Conservation (phyloP, 345 rosid genomes). For the Populus ilicifolia region DNA sequence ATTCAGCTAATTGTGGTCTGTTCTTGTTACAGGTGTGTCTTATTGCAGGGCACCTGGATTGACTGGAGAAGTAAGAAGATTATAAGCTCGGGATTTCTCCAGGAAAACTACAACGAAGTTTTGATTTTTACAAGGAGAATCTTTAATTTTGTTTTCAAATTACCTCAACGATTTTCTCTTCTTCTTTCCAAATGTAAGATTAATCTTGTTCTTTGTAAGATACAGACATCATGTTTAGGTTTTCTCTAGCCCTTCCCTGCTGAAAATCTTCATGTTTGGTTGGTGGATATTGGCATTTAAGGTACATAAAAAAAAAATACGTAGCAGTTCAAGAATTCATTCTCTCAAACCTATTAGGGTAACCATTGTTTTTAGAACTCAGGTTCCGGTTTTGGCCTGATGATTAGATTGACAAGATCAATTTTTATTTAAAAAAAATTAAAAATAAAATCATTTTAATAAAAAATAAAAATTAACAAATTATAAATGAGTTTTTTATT, state of each 20-base stretch:
- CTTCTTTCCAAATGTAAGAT: neutral
- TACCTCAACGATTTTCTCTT: too few relatives aligned
- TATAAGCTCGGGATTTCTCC: conserved; percentile 61
- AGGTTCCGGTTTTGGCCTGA: too few relatives aligned
- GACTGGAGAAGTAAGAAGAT: conserved; percentile 48
- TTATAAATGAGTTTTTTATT: too few relatives aligned
- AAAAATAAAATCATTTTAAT: too few relatives aligned
- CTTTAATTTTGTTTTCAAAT: conserved; percentile 29
- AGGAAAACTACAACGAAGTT: conserved; percentile 73
- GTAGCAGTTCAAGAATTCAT: too few relatives aligned
- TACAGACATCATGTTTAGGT: neutral
- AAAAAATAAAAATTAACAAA: too few relatives aligned
- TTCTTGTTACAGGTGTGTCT: conserved; percentile 50
- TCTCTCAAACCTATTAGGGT: too few relatives aligned
- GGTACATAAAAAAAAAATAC: too few relatives aligned
- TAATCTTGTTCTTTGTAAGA: too few relatives aligned
- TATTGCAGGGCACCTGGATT: conserved; percentile 64
- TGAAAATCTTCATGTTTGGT: neutral
- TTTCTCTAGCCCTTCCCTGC: neutral
- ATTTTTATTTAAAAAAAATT: too few relatives aligned
- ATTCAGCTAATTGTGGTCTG: neutral
- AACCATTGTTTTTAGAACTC: too few relatives aligned
- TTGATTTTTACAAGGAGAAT: conserved; percentile 80
- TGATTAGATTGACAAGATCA: too few relatives aligned
- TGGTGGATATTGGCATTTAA: neutral